Evolutionary conservation across 345 rosid genomes (phyloP).

Genomic region (Lepidium didymum): DNA sequence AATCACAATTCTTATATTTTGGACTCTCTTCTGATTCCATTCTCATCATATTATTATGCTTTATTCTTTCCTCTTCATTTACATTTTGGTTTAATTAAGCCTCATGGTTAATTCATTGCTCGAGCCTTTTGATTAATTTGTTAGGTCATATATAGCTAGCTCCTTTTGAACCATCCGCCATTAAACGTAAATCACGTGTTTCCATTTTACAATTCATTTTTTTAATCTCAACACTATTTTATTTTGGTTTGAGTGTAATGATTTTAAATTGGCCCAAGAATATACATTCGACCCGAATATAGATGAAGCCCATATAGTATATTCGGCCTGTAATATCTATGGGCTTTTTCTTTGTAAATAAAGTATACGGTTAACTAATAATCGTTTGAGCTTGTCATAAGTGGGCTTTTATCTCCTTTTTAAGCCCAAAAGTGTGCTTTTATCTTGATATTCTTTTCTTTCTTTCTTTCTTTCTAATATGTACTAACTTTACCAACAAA

Average conservation of each 20-base stretch:
- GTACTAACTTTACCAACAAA: too few relatives aligned
- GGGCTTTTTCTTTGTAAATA: neutral
- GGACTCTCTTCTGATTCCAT: slow-evolving; percentile 26
- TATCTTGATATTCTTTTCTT: too few relatives aligned
- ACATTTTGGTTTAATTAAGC: neutral
- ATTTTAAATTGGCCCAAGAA: neutral
- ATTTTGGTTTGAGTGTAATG: neutral
- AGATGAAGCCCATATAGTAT: neutral
- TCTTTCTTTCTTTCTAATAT: too few relatives aligned
- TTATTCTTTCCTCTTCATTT: slow-evolving; percentile 17
- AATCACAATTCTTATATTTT: slow-evolving; percentile 22
- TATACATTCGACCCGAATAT: neutral
- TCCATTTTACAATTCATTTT: neutral
- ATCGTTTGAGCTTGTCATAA: too few relatives aligned
- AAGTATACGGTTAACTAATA: neutral
- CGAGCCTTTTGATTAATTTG: neutral
- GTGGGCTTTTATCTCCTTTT: too few relatives aligned
- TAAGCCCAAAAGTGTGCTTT: too few relatives aligned
- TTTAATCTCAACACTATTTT: neutral
- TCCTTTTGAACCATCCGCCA: neutral
- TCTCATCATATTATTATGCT: slow-evolving; percentile 25
- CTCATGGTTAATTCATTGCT: neutral
- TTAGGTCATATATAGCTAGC: neutral
- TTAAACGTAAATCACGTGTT: neutral
- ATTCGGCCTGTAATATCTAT: neutral